These are phyloP conservation scores for Taiwanofungus camphoratus DNA, from an alignment of 1,284 basidiomycete genomes.

Conservation along the genomic window DNA sequence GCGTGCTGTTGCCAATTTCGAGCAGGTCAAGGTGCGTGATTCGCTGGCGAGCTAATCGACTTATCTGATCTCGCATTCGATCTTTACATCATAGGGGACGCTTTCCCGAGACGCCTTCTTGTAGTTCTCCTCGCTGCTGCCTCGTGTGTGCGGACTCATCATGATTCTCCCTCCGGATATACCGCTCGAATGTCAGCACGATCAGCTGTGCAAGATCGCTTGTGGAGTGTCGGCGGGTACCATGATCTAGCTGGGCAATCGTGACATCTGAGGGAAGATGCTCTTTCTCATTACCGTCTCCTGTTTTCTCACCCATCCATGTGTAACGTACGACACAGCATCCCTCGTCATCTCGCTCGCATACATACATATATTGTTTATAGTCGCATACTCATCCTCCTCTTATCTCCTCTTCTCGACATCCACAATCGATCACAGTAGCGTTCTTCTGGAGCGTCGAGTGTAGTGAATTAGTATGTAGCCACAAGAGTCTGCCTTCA, in stretches of 20 bases:
- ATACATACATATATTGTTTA: slow-evolving; percentile 14
- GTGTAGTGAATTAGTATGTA: no score
- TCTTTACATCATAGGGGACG: slow-evolving; percentile 17
- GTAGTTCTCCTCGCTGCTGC: slow-evolving; percentile 1
- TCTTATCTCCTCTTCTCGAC: no score
- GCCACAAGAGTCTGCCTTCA: no score
- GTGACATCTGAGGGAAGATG: neutral
- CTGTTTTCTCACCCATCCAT: neutral
- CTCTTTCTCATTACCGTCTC: slow-evolving; percentile 1
- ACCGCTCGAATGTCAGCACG: neutral
- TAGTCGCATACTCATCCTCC: slow-evolving; percentile 10
- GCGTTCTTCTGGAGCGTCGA: no score
- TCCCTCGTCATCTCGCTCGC: slow-evolving; percentile 2
- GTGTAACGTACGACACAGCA: slow-evolving; percentile 3
- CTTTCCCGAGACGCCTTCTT: slow-evolving; percentile 15
- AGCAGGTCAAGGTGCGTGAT: slow-evolving; percentile 66
- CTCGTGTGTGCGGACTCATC: slow-evolving; percentile 4
- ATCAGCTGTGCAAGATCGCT: no score
- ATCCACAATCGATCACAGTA: no score
- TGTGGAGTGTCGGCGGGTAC: neutral
- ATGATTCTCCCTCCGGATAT: neutral
- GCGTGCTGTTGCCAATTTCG: slow-evolving; percentile 74
- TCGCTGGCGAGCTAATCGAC: slow-evolving; percentile 6
- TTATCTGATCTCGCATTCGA: slow-evolving; percentile 19
- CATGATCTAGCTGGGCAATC: neutral